Conservation (phyloP, 1,139 yeast species). For the Geotrichum citri-aurantii region DNA sequence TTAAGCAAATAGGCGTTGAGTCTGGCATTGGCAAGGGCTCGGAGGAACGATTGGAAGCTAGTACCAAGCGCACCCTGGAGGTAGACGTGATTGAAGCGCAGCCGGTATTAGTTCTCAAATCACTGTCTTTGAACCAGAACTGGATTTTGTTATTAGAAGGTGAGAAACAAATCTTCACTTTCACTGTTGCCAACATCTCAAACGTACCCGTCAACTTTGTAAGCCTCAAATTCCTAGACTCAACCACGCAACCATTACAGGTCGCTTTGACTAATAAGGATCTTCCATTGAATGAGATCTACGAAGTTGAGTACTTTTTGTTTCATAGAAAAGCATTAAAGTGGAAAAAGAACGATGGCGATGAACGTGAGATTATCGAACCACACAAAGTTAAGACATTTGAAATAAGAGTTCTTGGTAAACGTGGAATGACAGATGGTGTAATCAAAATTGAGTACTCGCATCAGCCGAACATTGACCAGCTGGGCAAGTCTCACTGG, state of each 20-base stretch:
- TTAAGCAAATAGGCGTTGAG: slow-evolving; percentile 31
- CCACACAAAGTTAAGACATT: slow-evolving; percentile 35
- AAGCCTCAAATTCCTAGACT: slow-evolving; percentile 60
- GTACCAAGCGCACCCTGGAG: slow-evolving; percentile 20
- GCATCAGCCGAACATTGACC: slow-evolving; percentile 8
- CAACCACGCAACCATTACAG: slow-evolving; percentile 62
- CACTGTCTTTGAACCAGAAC: slow-evolving; percentile 59
- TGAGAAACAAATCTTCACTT: slow-evolving; percentile 49
- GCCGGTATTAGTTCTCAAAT: slow-evolving; percentile 49
- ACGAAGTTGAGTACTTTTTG: slow-evolving; percentile 70
- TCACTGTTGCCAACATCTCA: slow-evolving; percentile 49
- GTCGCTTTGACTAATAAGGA: slow-evolving; percentile 41
- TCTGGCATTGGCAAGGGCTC: slow-evolving; percentile 20
- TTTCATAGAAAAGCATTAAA: slow-evolving; percentile 54
- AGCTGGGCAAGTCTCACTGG: slow-evolving; percentile 30
- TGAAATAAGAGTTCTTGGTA: slow-evolving; percentile 61
- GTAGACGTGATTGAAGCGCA: slow-evolving; percentile 55
- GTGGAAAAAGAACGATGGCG: slow-evolving; percentile 22
- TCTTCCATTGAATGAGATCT: slow-evolving; percentile 54
- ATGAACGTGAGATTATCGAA: slow-evolving; percentile 21
- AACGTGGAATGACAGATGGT: slow-evolving; percentile 66
- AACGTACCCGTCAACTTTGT: slow-evolving; percentile 44
- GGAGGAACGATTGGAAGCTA: slow-evolving; percentile 8
- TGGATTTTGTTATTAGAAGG: slow-evolving; percentile 68
- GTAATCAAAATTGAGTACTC: slow-evolving; percentile 66